These are phyloP conservation scores for Pseudocercospora ulei DNA, from an alignment of 2,329 filamentous ascomycete species.

Conservation along the genomic window DNA sequence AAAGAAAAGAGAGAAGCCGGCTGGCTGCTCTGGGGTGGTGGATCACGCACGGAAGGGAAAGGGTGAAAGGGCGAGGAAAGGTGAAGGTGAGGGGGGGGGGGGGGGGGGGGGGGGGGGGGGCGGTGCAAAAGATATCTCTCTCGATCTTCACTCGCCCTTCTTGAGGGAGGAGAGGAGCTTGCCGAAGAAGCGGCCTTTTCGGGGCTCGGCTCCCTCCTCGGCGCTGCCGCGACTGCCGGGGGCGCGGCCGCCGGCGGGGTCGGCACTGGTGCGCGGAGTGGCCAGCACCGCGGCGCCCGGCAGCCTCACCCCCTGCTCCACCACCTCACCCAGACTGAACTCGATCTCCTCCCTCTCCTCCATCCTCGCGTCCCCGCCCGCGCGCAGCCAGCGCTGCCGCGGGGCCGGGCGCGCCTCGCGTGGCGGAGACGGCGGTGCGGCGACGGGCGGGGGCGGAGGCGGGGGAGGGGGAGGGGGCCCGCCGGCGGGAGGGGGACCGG, in stretches of 20 bases:
- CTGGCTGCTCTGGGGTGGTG: no score
- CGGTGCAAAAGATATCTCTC: no score
- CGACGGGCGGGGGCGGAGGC: neutral
- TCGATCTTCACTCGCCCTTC: no score
- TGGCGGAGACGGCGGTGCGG: neutral
- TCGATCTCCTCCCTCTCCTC: neutral
- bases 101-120: no score
- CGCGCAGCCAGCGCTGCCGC: neutral
- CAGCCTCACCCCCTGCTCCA: neutral
- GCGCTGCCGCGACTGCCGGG: neutral
- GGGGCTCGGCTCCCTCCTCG: neutral
- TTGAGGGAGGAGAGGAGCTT: neutral
- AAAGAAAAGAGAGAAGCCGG: no score
- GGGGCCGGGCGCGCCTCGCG: neutral
- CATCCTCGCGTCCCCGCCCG: neutral
- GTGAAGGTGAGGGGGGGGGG: no score
- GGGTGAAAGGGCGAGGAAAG: no score
- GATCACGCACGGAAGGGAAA: no score
- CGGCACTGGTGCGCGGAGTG: no score
- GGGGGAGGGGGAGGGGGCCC: neutral
- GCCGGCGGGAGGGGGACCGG: neutral
- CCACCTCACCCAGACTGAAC: neutral
- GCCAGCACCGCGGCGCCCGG: neutral
- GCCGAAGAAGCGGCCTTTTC: slow-evolving; percentile 1
- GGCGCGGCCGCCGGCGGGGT: no score